Evolutionary conservation across 1,284 basidiomycete genomes (phyloP).

Genomic region (Ceratobasidium sp.): DNA sequence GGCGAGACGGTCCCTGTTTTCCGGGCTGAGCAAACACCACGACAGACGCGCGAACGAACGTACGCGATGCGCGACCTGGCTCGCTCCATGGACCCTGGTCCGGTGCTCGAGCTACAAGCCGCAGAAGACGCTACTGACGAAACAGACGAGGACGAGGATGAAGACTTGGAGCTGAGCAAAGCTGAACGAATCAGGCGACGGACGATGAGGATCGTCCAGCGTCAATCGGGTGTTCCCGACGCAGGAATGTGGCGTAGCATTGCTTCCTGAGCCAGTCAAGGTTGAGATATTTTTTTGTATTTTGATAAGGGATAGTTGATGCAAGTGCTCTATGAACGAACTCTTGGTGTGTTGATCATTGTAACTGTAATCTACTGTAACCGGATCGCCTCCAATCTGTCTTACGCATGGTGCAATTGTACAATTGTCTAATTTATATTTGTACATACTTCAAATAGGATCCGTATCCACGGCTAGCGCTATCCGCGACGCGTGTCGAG

Average conservation of each 20-base stretch:
- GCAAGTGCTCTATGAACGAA: conserved; percentile 30
- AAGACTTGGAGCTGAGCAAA: conserved; percentile 12
- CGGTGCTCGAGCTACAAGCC: conserved; percentile 29
- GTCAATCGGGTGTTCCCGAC: conserved; percentile 32
- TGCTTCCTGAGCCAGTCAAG: conserved; percentile 22
- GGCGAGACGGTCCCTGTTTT: conserved; percentile 8
- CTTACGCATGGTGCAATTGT: conserved; percentile 36
- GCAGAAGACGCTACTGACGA: conserved; percentile 36
- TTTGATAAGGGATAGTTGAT: conserved; percentile 7
- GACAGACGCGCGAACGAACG: conserved; percentile 33
- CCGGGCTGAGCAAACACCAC: conserved; percentile 10
- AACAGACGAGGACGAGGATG: conserved; percentile 37
- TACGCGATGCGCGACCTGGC: conserved; percentile 38
- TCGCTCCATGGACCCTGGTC: conserved; percentile 39
- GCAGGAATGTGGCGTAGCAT: conserved; percentile 37
- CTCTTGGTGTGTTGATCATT: conserved; percentile 27
- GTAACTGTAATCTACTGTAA: conserved; percentile 36
- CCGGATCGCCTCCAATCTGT: conserved; percentile 29
- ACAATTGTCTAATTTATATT: conserved; percentile 34
- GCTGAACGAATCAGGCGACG: conserved; percentile 32
- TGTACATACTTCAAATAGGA: conserved; percentile 7
- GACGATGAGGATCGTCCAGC: conserved; percentile 31
- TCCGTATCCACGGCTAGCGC: neutral
- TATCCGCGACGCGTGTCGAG: too few species aligned
- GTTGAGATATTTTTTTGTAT: conserved; percentile 12